Evolutionary conservation across 306 rosid species (phyloP), one percentile per base, ranked within the genome.

Genomic region (Potentilla sterilis): DNA sequence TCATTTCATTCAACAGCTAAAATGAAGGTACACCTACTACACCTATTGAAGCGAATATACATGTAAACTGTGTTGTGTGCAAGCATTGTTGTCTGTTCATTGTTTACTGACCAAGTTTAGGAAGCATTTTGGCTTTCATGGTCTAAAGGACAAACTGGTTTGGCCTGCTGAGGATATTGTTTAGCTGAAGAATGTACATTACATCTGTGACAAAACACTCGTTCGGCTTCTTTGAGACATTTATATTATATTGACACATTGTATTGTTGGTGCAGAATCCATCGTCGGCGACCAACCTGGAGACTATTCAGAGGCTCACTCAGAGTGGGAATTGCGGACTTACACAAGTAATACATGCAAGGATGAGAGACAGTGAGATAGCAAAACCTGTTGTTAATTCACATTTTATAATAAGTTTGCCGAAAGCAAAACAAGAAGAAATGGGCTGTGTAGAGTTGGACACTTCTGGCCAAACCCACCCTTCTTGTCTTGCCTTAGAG

Each of bases 201-300:
- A 74, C 32, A 9, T 41, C 22, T 16, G 38, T 37, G 7, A 65
- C 47, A 19, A 7, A 38, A 12, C 7, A 28, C 69, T 19, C 40
- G n/a, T 42, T 72, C 46, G 38, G 9, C 54, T 58, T 32, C 28
- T 55, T 38, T 68, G 40, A 18, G 5, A 21, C n/a, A 58, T 52
- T 3, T 44, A 7, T 55, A 32, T 32, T 57, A 54, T 69, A 44
- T 4, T 19, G 40, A 35, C 24, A 44, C 12, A 18, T 37, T 35
- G 16, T 14, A n/a, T 35, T 46, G 14, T 3, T n/a, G 75, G n/a
- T 58, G 80, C 75, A 77, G 61, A 28, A 41, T n/a, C 7, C 67
- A 54, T 18, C 35, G 0, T 41, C 3, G 40, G 55, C 22, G 18
- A 55, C 52, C 52, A 22, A 41, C 9, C 51, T 38, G 75, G 28